These are phyloP conservation scores for Isabelozyma gotoi DNA, from an alignment of 805 yeast species.

Conservation along the genomic window DNA sequence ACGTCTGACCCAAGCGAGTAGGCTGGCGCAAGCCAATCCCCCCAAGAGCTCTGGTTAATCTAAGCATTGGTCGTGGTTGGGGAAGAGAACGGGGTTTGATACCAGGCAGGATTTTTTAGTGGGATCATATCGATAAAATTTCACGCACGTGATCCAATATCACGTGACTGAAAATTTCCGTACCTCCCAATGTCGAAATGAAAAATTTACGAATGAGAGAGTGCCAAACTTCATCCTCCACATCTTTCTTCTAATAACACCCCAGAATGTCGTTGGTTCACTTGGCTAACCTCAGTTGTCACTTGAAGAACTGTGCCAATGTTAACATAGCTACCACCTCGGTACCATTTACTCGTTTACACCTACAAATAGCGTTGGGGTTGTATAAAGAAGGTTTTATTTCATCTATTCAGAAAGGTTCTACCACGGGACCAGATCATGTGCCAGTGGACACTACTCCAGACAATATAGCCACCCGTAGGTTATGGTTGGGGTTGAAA, in stretches of 20 bases:
- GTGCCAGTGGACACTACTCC: slow-evolving; percentile 76
- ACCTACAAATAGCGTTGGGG: slow-evolving; percentile 79
- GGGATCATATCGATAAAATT: not conserved
- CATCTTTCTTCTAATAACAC: not conserved
- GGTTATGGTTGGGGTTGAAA: slow-evolving; percentile 90
- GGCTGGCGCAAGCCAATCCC: not conserved
- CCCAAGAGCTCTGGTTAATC: not conserved
- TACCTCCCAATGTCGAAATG: not conserved
- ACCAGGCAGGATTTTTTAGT: too few relatives aligned
- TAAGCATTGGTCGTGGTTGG: not conserved
- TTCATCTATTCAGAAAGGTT: slow-evolving; percentile 81
- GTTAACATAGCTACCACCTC: slow-evolving; percentile 73
- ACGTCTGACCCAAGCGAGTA: not conserved
- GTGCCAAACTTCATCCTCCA: not conserved
- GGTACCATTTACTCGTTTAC: slow-evolving; percentile 79
- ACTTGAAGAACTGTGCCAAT: slow-evolving; percentile 81
- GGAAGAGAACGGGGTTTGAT: not conserved
- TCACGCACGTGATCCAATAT: not conserved
- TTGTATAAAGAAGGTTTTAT: slow-evolving; percentile 90
- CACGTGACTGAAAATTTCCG: not conserved
- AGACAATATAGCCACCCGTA: slow-evolving; percentile 80
- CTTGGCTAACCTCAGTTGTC: slow-evolving; percentile 82
- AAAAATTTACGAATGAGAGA: not conserved
- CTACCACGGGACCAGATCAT: slow-evolving; percentile 78
- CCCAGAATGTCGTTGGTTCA: slow-evolving; percentile 78